Evolutionary conservation across 2,329 filamentous ascomycete genomes (phyloP), one percentile per base, ranked within the genome.

Genomic region (Penicillium sp.): DNA sequence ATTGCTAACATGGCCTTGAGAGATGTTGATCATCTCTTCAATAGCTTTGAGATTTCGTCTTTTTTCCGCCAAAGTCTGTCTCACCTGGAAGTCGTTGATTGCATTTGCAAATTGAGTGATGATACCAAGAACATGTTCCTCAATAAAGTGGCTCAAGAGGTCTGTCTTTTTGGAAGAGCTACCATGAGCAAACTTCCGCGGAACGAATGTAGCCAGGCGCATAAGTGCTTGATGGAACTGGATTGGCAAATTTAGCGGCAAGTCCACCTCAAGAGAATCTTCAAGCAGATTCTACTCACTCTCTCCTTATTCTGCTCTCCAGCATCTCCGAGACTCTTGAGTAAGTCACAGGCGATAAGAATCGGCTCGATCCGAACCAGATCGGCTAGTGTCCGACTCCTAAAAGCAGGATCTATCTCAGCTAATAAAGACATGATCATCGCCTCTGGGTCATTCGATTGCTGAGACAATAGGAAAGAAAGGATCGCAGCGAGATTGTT

Each of bases 1-100:
- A 62, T 87, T 85, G 55, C 85, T 86, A 29, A 92, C 84, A 65
- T 89, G 85, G 2, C 80, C 79, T 63, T 85, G 87, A 42, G 89
- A 88, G 45, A 95, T 78, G 49, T 79, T 84, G 45, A 96, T 87
- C 82, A 99, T 89, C 67, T 95, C 90, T 61, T 90, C 88, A 67
- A 99, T 87, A 5, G 90, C 92, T 58, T 84, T 83, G 8, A 99
- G 84, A 62, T 87, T 91, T 53, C 88, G 82, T 51, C 83, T 84
- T 64, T 91, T 90, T 67, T 96, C 91, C 64, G 68, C 81, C 63
- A 74, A 77, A 58, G 73, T 81, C 51, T 83, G 82, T 52, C 81
- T 79, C 18, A 79, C 74, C 36, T 77, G 76, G 12, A 79, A 77
- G 65, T 90, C 87, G 63, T 92, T 94, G 53, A 96, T 85, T 9